These are phyloP conservation scores for Royoungia palumana DNA, from an alignment of 768 basidiomycete species.

Conservation along the genomic window DNA sequence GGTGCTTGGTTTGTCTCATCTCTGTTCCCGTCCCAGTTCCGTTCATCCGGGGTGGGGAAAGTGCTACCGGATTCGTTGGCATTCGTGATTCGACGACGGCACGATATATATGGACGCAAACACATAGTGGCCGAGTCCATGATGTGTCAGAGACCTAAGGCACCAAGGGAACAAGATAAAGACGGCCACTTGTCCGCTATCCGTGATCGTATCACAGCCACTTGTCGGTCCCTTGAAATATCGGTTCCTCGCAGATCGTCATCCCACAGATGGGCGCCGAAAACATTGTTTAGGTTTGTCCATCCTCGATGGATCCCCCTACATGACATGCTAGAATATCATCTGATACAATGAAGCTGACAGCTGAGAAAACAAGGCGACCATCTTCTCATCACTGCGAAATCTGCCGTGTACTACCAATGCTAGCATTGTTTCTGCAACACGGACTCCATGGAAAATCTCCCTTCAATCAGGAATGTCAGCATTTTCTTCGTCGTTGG, in stretches of 20 bases:
- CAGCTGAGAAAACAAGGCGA: background rate
- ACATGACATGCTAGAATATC: background rate
- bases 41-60: slow-evolving; percentile 16
- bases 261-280: background rate
- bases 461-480: too few relatives aligned
- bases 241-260: slow-evolving; percentile 1
- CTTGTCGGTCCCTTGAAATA: background rate
- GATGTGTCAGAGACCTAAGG: background rate
- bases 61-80: background rate
- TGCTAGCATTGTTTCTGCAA: too few relatives aligned
- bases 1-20: slow-evolving; percentile 37
- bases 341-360: background rate
- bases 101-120: background rate
- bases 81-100: background rate
- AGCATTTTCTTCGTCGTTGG: too few relatives aligned
- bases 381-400: background rate
- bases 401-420: too few relatives aligned
- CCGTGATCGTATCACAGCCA: background rate
- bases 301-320: background rate
- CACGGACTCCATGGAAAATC: too few relatives aligned
- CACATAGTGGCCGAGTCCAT: slow-evolving; percentile 1
- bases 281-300: background rate
- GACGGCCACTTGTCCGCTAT: background rate
- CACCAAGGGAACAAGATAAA: background rate
- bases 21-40: slow-evolving; percentile 13